Conservation (phyloP, 2,329 filamentous ascomycete genomes). For the Colletotrichum sp. region DNA sequence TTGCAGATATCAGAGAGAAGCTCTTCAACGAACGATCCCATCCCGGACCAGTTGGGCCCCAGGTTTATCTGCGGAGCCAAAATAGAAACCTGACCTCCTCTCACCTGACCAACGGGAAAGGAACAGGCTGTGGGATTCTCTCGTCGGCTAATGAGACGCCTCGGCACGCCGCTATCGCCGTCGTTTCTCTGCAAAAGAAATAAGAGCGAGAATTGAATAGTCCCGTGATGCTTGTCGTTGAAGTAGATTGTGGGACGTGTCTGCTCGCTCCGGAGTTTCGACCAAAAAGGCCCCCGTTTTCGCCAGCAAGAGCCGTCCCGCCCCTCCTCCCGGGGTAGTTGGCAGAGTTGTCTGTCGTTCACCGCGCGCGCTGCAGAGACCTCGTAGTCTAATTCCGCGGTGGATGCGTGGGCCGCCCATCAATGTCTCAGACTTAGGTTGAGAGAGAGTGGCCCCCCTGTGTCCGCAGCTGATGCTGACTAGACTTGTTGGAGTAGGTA, state of each 20-base stretch:
- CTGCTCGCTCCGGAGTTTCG: not conserved
- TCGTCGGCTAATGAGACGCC: not conserved
- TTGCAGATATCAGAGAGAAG: not conserved
- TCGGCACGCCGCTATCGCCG: not conserved
- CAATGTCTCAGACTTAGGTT: slow-evolving; percentile 5
- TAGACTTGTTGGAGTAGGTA: not conserved
- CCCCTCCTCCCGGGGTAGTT: not conserved
- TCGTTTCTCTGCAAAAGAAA: not conserved
- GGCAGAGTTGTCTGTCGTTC: not conserved
- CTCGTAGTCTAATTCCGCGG: not conserved
- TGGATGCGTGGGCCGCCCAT: slow-evolving; percentile 3
- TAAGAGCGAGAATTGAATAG: not conserved
- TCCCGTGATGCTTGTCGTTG: not conserved
- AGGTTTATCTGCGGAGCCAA: not conserved
- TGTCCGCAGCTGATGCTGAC: not conserved
- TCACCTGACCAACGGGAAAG: not conserved
- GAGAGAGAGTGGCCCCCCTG: not conserved
- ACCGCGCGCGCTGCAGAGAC: not conserved
- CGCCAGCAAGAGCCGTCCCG: not conserved
- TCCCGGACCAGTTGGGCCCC: not conserved
- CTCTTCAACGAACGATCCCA: not conserved
- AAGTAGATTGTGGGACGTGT: not conserved
- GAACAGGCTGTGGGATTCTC: not conserved
- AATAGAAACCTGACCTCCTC: not conserved
- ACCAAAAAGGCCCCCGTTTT: not conserved